A percentile compares a stretch with the other conserved stretches of the same genome.
phyloP scores from a whole-genome alignment of 2,329 filamentous ascomycete species.

The Pestalotiopsis sp. region DNA sequence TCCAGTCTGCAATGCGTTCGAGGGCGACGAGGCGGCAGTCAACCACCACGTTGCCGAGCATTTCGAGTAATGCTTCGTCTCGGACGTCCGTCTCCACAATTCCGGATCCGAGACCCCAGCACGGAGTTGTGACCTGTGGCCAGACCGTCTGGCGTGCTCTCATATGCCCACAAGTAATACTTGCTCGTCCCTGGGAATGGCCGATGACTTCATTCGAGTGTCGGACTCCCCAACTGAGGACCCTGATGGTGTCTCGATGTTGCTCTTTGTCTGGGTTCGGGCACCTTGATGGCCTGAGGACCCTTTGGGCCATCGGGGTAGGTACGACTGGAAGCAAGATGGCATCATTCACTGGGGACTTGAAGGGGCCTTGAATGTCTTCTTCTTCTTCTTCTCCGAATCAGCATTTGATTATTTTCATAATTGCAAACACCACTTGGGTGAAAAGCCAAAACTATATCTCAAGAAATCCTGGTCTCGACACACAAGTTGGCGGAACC shows the following conservation, averaged over 20 bases:
- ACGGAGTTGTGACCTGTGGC: background rate
- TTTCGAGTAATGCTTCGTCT: slow-evolving; percentile 40
- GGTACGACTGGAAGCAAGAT: background rate
- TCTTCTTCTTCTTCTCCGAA: background rate
- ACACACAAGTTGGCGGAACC: background rate
- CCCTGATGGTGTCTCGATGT: background rate
- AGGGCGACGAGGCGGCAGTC: slow-evolving; percentile 70
- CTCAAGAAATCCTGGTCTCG: background rate
- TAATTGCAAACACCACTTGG: background rate
- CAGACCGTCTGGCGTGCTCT: background rate
- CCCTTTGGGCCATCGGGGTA: slow-evolving; percentile 7
- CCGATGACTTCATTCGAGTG: background rate
- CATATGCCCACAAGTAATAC: no score
- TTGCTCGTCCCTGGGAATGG: no score
- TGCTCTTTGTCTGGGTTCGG: background rate
- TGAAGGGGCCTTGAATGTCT: background rate
- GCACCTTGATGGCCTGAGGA: slow-evolving; percentile 11
- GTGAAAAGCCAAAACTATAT: background rate
- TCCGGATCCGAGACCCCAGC: background rate
- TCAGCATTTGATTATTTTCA: background rate
- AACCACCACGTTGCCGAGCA: slow-evolving; percentile 66
- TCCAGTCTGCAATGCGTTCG: slow-evolving; percentile 67
- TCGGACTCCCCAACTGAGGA: background rate
- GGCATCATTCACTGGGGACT: background rate
- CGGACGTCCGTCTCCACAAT: background rate